phyloP scores from a whole-genome alignment of 2,329 filamentous ascomycete genomes.

The Colletotrichum sp. region DNA sequence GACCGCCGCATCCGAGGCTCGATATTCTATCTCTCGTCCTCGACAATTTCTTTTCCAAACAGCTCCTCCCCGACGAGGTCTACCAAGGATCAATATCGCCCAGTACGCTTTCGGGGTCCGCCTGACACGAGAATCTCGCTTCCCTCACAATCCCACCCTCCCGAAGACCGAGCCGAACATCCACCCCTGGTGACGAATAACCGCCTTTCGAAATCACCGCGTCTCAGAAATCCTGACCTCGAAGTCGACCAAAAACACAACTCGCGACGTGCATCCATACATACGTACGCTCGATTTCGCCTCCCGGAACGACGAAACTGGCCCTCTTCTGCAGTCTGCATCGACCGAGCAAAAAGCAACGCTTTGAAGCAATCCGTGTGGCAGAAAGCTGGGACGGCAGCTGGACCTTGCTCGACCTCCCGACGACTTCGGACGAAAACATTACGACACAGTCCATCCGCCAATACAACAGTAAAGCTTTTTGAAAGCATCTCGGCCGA shows the following conservation, averaged over 20 bases:
- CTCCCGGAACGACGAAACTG: not conserved
- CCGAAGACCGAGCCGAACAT: not conserved
- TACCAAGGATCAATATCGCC: not conserved
- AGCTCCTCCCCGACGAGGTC: not conserved
- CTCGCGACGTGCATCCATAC: not conserved
- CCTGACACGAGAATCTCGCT: constrained; percentile 16
- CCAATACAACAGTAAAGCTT: not conserved
- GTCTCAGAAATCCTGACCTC: not conserved
- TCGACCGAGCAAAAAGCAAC: not conserved
- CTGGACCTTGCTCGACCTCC: constrained; percentile 1
- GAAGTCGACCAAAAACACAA: not conserved
- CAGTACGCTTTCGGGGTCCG: not conserved
- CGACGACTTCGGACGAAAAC: constrained; percentile 10
- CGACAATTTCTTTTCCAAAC: not conserved
- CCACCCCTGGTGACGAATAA: not conserved
- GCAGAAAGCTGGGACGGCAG: constrained; percentile 17
- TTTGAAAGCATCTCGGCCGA: not conserved
- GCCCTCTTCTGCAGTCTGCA: not conserved
- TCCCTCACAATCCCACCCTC: not conserved
- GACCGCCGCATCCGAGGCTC: not conserved
- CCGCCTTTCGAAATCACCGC: not conserved
- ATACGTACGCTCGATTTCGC: not conserved
- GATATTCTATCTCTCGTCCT: not conserved
- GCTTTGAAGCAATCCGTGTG: not conserved
- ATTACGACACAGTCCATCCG: not conserved